A percentile compares a stretch with the other conserved stretches of the same genome.
These are phyloP conservation scores for Xylariales sp. DNA, from an alignment of 2,329 filamentous ascomycete genomes.

Conservation along the genomic window DNA sequence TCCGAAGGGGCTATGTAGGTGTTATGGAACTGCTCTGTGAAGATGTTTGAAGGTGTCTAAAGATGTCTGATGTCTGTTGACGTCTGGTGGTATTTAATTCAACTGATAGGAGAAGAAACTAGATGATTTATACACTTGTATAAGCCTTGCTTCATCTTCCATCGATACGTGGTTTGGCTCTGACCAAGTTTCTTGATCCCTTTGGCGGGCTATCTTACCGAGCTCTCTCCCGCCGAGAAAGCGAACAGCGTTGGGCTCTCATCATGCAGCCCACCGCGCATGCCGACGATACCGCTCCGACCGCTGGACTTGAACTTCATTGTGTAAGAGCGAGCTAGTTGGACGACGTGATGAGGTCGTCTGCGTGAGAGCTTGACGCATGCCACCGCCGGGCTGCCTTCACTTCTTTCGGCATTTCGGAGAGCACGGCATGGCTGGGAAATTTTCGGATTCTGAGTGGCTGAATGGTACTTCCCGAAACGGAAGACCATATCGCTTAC, in stretches of 20 bases:
- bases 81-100: background rate
- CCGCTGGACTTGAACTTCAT: background rate
- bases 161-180: background rate
- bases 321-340: background rate
- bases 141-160: background rate
- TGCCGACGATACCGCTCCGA: background rate
- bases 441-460: slow-evolving; percentile 24
- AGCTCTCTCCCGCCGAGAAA: slow-evolving; percentile 7
- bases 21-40: background rate
- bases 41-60: slow-evolving; percentile 10
- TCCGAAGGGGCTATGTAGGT: background rate
- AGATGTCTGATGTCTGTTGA: slow-evolving; percentile 7
- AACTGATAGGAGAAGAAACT: slow-evolving; percentile 1
- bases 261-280: slow-evolving; percentile 9
- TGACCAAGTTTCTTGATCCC: background rate
- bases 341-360: background rate
- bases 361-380: background rate
- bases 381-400: background rate
- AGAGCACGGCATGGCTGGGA: slow-evolving; percentile 1
- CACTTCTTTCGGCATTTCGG: slow-evolving; percentile 27
- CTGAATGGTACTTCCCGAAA: slow-evolving; percentile 29
- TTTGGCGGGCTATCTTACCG: background rate
- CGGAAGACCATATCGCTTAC: slow-evolving; percentile 18
- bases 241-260: slow-evolving; percentile 21
- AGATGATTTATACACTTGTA: slow-evolving; percentile 19